Evolutionary conservation across 208 protist species (phyloP), one percentile per base, ranked within the genome.

Genomic region (Trypanosoma rangeli): DNA sequence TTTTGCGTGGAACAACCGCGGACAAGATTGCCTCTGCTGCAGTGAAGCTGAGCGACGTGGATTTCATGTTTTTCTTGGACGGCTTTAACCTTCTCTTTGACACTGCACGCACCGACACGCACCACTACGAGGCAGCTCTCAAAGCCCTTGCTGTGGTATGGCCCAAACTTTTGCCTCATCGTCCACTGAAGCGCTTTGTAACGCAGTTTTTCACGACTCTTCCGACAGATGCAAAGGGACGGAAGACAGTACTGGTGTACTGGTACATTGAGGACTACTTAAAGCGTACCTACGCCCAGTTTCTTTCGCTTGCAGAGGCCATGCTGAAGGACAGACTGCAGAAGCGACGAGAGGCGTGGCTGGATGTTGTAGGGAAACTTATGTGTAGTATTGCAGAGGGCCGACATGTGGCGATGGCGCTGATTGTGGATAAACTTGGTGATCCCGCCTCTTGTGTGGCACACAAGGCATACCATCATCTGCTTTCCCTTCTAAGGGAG

Each of bases 261-360:
- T 97, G 92, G 90, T 97, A 92, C 69, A 71, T 97, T 42, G 92
- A 97, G 73, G 92, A 97, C 67, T 93, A 93, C 77, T 73, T 97
- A 64, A 97, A 97, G 73, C 87, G 88, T 66, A 94, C 87, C 42
- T 97, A 94, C 59, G 80, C 84, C 1, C 89, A 95, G 77, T 95
- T 97, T 61, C 78, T 97, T 5, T 87, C 89, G 35, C 76, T 95
- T 31, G 82, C 83, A 29, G 88, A 97, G 76, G 80, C 85, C 57
- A 94, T 94, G 90, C 83, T 95, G n/a, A 94, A 93, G 83, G 90
- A 95, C 72, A 76, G 85, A 44, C 69, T 94, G 35, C 76, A 92
- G 69, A 82, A 94, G 74, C 84, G 89, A 35, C 87, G 90, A 39
- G 90, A 92, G 64, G 87, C 87, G 33, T 95, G 90, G 90, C 74